phyloP scores from a whole-genome alignment of 176 grass and related monocot genomes.

The Oryza coarctata region DNA sequence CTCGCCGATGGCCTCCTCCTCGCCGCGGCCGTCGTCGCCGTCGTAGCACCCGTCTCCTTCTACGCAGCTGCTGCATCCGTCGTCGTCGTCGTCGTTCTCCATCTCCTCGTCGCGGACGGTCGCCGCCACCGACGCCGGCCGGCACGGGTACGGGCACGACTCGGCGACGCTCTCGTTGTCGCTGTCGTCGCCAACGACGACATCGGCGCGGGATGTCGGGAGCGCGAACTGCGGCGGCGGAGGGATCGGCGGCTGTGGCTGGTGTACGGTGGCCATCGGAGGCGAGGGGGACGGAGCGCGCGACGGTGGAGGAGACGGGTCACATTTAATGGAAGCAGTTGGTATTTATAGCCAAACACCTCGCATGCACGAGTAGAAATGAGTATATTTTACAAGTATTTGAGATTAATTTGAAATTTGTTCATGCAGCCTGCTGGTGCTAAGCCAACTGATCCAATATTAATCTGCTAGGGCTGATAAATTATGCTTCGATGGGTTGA shows the following conservation, averaged over 20 bases:
- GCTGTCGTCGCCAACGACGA: constrained; percentile 8
- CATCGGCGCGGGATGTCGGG: neutral
- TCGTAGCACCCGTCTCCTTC: constrained; percentile 11
- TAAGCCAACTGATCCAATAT: too few relatives aligned
- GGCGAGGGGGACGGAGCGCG: neutral
- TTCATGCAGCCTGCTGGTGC: too few relatives aligned
- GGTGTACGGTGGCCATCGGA: constrained; percentile 40
- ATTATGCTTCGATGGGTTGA: too few relatives aligned
- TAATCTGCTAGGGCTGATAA: too few relatives aligned
- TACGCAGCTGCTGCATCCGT: constrained; percentile 54
- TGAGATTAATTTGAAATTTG: too few relatives aligned
- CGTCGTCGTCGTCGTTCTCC: constrained; percentile 24
- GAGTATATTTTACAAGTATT: neutral
- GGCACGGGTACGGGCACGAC: constrained; percentile 18
- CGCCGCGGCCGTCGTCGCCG: neutral
- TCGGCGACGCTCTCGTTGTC: constrained; percentile 61
- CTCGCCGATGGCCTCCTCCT: neutral
- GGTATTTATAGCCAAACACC: constrained; percentile 28
- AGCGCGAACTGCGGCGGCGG: constrained; percentile 18
- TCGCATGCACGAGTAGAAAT: neutral
- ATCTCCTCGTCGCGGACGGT: neutral
- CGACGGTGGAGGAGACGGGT: neutral
- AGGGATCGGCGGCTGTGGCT: neutral
- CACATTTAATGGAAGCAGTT: neutral
- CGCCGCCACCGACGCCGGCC: neutral